A percentile compares a stretch with the other conserved stretches of the same genome.
Evolutionary conservation across 2,329 filamentous ascomycete genomes (phyloP).

Genomic region (Cylindrodendrum hubeiense): DNA sequence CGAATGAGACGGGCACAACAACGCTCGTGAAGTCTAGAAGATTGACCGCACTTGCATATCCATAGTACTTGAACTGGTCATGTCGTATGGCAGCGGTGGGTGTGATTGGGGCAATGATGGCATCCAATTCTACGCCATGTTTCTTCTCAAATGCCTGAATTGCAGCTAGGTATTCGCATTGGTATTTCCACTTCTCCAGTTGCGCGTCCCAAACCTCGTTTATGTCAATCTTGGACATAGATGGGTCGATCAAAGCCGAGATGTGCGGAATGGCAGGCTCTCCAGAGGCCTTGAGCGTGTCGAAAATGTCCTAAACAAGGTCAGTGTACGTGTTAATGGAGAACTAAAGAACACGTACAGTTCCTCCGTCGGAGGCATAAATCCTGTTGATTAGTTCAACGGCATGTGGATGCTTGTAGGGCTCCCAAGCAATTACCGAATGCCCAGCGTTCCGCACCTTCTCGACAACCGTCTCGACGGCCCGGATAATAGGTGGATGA

Average conservation of each 20-base stretch:
- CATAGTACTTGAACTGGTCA: slow-evolving; percentile 52
- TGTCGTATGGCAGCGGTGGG: slow-evolving; percentile 56
- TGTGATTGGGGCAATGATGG: slow-evolving; percentile 55
- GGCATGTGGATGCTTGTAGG: slow-evolving; percentile 45
- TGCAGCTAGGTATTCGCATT: slow-evolving; percentile 48
- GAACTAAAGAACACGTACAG: slow-evolving; percentile 33
- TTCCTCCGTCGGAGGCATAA: slow-evolving; percentile 47
- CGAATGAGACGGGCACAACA: slow-evolving; percentile 58
- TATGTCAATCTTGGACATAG: slow-evolving; percentile 38
- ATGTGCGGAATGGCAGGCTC: slow-evolving; percentile 54
- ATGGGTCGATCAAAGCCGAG: slow-evolving; percentile 29
- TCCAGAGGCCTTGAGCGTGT: slow-evolving; percentile 45
- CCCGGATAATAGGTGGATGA: slow-evolving; percentile 52
- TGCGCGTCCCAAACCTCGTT: slow-evolving; percentile 44
- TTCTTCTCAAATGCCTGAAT: slow-evolving; percentile 34
- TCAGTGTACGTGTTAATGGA: not conserved
- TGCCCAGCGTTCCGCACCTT: slow-evolving; percentile 45
- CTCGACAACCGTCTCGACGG: slow-evolving; percentile 42
- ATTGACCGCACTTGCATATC: slow-evolving; percentile 52
- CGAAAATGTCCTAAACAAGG: slow-evolving; percentile 42
- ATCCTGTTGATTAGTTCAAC: slow-evolving; percentile 43
- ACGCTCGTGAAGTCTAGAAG: slow-evolving; percentile 56
- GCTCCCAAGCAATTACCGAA: slow-evolving; percentile 46
- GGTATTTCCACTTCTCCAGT: slow-evolving; percentile 50
- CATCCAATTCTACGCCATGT: slow-evolving; percentile 46